Evolutionary conservation across 305 asterid species (phyloP).

Genomic region (Ilex paraguariensis): DNA sequence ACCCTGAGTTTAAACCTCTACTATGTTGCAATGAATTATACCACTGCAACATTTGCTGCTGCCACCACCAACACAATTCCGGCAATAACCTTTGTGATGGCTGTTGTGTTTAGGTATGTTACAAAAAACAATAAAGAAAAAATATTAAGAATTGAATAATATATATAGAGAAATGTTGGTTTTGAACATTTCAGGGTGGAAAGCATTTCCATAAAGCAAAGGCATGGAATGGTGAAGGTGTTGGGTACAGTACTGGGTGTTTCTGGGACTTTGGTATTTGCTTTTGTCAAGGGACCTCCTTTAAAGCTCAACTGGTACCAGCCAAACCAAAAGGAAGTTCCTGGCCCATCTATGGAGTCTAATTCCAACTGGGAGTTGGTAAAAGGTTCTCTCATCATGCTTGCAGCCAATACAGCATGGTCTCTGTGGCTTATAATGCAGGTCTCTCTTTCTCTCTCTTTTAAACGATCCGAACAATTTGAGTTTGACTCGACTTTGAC

Average conservation of each 20-base stretch:
- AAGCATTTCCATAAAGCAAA: conserved; percentile 29
- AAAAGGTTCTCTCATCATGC: conserved; percentile 53
- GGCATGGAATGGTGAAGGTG: conserved; percentile 41
- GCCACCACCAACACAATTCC: conserved; percentile 58
- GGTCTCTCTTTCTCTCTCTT: conserved; percentile 16
- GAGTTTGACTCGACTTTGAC: too few species aligned
- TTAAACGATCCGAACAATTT: too few species aligned
- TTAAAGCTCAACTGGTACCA: conserved; percentile 25
- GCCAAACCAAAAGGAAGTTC: conserved; percentile 1
- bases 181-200: conserved; percentile 35
- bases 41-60: conserved; percentile 68
- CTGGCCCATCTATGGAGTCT: conserved; percentile 3
- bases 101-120: conserved; percentile 35
- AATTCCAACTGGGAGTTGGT: conserved; percentile 30
- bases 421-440: conserved; percentile 59
- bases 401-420: conserved; percentile 46
- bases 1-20: conserved; percentile 53
- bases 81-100: conserved; percentile 47
- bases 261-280: conserved; percentile 62
- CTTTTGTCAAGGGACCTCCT: conserved; percentile 51
- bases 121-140: neutral
- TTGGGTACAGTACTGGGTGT: conserved; percentile 38
- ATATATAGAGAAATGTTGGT: too few species aligned
- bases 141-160: neutral
- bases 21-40: conserved; percentile 42